Conservation (phyloP, 2,329 filamentous ascomycete species). For the Tricladium varicosporioides region DNA sequence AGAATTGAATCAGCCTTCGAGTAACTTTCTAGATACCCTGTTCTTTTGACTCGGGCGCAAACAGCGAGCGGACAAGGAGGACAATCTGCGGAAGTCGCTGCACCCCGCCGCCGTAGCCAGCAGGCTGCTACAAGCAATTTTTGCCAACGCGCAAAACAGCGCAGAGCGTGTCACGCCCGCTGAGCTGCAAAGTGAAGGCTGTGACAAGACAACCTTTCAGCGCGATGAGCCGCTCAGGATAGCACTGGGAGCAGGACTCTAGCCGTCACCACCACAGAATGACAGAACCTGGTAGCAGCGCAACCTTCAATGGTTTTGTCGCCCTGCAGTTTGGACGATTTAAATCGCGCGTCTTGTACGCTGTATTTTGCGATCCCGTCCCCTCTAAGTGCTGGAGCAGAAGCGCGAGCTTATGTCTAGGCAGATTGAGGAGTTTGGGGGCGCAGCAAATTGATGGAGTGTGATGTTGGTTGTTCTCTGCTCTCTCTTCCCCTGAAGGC, state of each 20-base stretch:
- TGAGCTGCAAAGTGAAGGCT: neutral
- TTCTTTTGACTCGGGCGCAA: constrained; percentile 7
- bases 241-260: neutral
- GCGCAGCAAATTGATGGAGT: constrained; percentile 1
- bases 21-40: neutral
- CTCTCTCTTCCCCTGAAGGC: constrained; percentile 17
- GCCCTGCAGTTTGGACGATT: constrained; percentile 1
- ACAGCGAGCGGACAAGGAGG: constrained; percentile 10
- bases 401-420: constrained; percentile 26
- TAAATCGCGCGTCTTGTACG: constrained; percentile 7
- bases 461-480: neutral
- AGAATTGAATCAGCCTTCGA: constrained; percentile 27
- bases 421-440: constrained; percentile 9
- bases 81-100: constrained; percentile 1
- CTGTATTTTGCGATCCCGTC: neutral
- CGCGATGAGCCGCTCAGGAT: neutral
- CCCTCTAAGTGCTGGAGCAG: constrained; percentile 11
- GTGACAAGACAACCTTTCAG: neutral
- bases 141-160: neutral
- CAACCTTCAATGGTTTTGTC: neutral
- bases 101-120: neutral
- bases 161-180: neutral
- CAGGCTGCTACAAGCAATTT: neutral
- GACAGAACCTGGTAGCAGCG: neutral
- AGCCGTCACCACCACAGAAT: neutral